Base-by-base conservation (phyloP, 441 rosid genomes). In the Gossypium gossypioides region DNA sequence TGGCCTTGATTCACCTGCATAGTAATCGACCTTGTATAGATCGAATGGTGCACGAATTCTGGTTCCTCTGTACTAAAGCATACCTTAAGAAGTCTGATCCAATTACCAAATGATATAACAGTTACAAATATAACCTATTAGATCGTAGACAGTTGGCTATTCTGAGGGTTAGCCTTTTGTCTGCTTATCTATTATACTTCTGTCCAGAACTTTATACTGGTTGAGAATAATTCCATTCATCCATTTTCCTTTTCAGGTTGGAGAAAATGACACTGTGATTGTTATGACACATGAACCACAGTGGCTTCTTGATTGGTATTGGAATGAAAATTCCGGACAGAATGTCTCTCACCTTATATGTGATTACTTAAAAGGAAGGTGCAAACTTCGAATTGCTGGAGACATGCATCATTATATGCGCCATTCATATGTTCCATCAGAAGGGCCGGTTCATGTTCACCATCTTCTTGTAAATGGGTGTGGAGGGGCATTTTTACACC, bases 361-460 rank as follows among this genome's bases (percentile, higher is more conserved):
- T 75, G 93, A 89, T 78, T 85, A 86, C 84, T 81, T 95, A 81
- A 87, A 85, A 74, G 92, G 93, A 84, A 88, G 97, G 79, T 95
- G 99, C 74, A 95, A 95, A 79, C 96, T 95, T 80, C 89, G 96
- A 77, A 76, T 95, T 76, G 97, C 99, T 22, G 98, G 99, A 73
- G 99, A 95, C 84, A 78, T 95, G 86, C 99, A 95, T 86, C 96
- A 92, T 79, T 95, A 91, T 79, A 95, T 92, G 99, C 91, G 96
- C 18, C 99, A 91, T 81, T 93, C 99, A 19, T 83, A 57, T 84
- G 83, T 84, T 76, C 92, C 91, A 75, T 87, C 96, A 56, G 91
- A 87, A 80, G 86, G 78, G 32, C 92, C 92, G 46, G 87, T 79
- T 56, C 77, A 86, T 71, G 97, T 91, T 77, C 96, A 90, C 58